A percentile compares a stretch with the other conserved stretches of the same genome.
Evolutionary conservation across 2,329 filamentous ascomycete species (phyloP).

Genomic region (Colletotrichum horii): DNA sequence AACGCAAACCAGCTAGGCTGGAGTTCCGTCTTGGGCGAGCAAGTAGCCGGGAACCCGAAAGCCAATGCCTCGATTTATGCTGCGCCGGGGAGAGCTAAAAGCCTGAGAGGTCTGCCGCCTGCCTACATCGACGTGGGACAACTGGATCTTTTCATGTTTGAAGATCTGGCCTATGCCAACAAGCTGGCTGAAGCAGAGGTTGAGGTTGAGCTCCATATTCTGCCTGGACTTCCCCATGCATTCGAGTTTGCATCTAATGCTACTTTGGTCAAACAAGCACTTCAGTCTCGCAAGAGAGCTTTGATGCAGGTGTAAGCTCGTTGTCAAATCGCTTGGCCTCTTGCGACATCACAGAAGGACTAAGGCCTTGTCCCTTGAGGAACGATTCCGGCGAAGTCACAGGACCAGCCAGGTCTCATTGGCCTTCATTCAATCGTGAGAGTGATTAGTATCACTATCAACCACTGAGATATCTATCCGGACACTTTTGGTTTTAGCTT

Average conservation of each 20-base stretch:
- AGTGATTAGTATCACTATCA: not conserved
- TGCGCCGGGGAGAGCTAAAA: conserved; percentile 26
- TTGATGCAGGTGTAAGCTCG: not conserved
- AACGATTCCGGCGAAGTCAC: not conserved
- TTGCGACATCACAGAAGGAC: fast-evolving
- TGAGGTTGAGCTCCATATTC: conserved; percentile 44
- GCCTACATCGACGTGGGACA: conserved; percentile 43
- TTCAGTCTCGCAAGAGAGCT: conserved; percentile 23
- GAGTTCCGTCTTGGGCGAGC: not conserved
- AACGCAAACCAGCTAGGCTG: not conserved
- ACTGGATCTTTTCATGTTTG: conserved; percentile 41
- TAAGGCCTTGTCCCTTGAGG: fast-evolving
- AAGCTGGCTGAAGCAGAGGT: conserved; percentile 34
- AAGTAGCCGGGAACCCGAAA: not conserved
- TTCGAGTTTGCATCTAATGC: conserved; percentile 28
- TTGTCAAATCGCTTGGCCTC: not conserved
- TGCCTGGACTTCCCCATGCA: conserved; percentile 42
- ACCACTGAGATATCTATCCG: not conserved
- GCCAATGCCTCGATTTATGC: conserved; percentile 21
- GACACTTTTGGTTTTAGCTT: fast-evolving
- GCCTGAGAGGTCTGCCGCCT: conserved; percentile 32
- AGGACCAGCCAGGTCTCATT: fast-evolving
- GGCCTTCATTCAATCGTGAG: fast-evolving
- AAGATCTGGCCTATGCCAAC: conserved; percentile 33
- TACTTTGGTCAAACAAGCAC: conserved; percentile 24